Evolutionary conservation across 768 basidiomycete species (phyloP), one percentile per base, ranked within the genome.

Genomic region (Aureoboletus auriporus): DNA sequence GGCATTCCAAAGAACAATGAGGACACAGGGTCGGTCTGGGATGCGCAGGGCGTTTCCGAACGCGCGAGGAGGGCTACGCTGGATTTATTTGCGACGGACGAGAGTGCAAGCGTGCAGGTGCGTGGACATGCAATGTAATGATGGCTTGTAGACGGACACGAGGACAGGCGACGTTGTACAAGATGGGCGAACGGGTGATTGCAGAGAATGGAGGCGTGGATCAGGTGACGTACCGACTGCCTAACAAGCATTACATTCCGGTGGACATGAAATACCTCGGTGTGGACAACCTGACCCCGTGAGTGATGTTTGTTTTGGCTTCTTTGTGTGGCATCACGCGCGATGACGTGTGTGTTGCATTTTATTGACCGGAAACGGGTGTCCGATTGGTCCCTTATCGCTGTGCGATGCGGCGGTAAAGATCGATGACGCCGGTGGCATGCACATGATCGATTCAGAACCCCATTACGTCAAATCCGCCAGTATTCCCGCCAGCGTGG

Each of bases 221-320:
- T 37, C 67, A 67, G 3, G 85, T 89, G 29, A 74, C 76, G 12
- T 96, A 95, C 68, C 67, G 70, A 37, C 75, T 96, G 3, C 94
- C 95, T 2, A 98, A 98, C 74, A 91, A 93, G 70, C 94, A 96
- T 63, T 97, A 95, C 66, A 79, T 96, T 56, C 88, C 89, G 0
- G 89, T 93, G 40, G 82, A 89, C 65, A 86, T 92, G 83, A 68
- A 67, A 45, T 89, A 89, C 51, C 69, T 86, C 38, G 81, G 79
- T 2, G 62, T 86, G 8, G 86, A 89, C 56, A 90, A 91, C 60
- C 54, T 77, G 34, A 80, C 79, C 3, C 82, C 83, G 83, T 86
- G 60, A 61, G 70, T 72, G 40, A 26, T 34, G n/a, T 54, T 56
- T 58, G 17, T 42, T 31, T 44, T 33, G 41, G 8, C 45, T 29